Conservation (phyloP, 176 grass and related monocot species). For the Thinopyrum elongatum region DNA sequence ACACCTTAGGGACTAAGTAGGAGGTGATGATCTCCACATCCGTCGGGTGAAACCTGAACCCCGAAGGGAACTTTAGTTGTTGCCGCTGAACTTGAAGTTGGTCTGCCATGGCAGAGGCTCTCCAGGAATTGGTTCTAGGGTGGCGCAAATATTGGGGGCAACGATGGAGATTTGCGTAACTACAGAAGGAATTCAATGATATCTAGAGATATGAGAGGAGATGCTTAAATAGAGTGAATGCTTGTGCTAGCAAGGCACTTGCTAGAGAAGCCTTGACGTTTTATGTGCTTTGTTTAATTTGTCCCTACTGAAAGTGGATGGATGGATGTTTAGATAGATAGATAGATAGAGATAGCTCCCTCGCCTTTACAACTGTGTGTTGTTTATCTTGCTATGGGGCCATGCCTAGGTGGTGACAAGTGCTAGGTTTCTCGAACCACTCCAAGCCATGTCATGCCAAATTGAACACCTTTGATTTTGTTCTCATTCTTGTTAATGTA, state of each 20-base stretch:
- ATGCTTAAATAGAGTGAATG: background rate
- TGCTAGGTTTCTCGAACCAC: background rate
- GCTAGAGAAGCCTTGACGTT: background rate
- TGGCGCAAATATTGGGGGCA: background rate
- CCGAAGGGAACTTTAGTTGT: slow-evolving; percentile 30
- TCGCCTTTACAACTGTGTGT: background rate
- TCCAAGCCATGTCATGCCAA: background rate
- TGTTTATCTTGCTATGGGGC: background rate
- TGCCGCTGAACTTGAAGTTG: too few species aligned
- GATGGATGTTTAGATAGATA: background rate
- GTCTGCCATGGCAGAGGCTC: slow-evolving; percentile 13
- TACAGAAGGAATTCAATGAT: too few species aligned
- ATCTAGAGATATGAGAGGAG: background rate
- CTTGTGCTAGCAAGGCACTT: slow-evolving; percentile 1
- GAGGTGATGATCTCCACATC: slow-evolving; percentile 60
- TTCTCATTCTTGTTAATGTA: background rate
- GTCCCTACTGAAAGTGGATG: background rate
- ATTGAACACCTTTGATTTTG: background rate
- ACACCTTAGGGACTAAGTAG: slow-evolving; percentile 54
- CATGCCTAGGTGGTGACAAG: background rate
- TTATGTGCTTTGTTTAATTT: background rate
- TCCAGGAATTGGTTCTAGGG: background rate
- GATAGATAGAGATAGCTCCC: background rate
- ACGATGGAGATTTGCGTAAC: background rate
- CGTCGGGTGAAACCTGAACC: slow-evolving; percentile 55